phyloP scores from a whole-genome alignment of 2,329 filamentous ascomycete genomes.

The Paracorniculantispora psalliotae region DNA sequence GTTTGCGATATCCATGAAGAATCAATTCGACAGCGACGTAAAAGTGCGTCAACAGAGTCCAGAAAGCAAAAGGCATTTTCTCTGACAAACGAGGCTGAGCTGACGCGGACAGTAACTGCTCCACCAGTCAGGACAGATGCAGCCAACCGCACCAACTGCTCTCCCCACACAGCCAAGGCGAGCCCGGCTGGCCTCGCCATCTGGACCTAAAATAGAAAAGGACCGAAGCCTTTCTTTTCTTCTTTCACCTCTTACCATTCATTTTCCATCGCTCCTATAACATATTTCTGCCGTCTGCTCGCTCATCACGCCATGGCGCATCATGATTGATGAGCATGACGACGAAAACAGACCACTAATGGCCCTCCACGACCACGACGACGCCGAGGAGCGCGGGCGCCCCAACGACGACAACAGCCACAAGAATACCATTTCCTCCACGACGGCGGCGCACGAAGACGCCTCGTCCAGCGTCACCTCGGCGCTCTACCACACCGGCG shows the following conservation, averaged over 20 bases:
- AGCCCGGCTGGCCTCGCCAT: background rate
- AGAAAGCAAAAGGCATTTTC: too few relatives aligned
- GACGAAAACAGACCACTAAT: conserved; percentile 23
- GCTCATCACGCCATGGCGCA: conserved; percentile 4
- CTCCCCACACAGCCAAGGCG: background rate
- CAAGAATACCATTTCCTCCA: conserved; percentile 6
- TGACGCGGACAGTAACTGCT: background rate
- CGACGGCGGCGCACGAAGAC: conserved; percentile 6
- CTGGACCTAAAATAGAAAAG: background rate
- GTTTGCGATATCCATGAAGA: background rate
- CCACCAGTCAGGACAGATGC: background rate
- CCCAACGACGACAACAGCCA: background rate
- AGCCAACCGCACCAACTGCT: background rate
- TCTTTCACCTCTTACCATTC: background rate
- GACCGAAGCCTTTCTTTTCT: background rate
- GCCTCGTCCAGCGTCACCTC: conserved; percentile 15
- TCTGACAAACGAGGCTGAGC: background rate
- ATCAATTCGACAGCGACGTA: too few relatives aligned
- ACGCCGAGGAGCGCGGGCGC: conserved; percentile 4
- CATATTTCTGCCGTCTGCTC: background rate
- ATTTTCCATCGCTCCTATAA: background rate
- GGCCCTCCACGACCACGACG: conserved; percentile 11
- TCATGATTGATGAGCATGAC: conserved; percentile 16
- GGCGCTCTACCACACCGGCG: conserved; percentile 13
- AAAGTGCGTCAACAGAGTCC: background rate